Evolutionary conservation across 768 basidiomycete genomes (phyloP), one percentile per base, ranked within the genome.

Genomic region (Tricholoma sp.): DNA sequence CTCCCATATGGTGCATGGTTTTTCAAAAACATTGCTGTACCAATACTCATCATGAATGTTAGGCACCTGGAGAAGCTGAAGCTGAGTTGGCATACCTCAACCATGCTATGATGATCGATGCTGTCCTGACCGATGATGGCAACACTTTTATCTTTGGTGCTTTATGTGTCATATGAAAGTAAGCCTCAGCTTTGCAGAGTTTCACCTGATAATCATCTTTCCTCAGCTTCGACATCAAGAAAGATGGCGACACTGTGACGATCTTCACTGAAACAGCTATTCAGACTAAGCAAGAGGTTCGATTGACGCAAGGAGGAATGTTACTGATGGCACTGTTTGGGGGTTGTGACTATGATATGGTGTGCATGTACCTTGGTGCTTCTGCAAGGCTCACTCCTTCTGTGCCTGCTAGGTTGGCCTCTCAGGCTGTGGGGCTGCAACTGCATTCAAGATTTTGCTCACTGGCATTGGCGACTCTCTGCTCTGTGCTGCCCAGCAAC

Each of bases 261-360:
- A 17, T 59, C 9, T 59, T 56, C 28, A 48, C 48, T 17, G 24
- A 18, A 20, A 50, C 36, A 31, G 45, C 52, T 9, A 55, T 55
- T 18, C 48, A 60, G 12, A 29, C 33, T 6, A 15, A 6, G 4
- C 33, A 50, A 8, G 31, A 29, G 1, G 59, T 59, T 2, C 18
- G 15, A n/a, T 37, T 63, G 6, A 59, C 52, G 13, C 52, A 50
- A 10, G 70, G 76, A 34, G 84, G 83, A 8, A 74, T 83, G 45
- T 76, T 86, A 50, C 74, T 88, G 6, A 79, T 86, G 12, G 85
- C 79, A 2, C 72, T 88, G 4, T 70, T 88, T 12, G 75, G 77
- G 7, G 87, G 88, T 0, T 86, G 86, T 1, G 87, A 89, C 63
- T 89, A 89, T 58, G 74, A 81, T 15, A 77, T 68, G 10, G 81